phyloP scores from a whole-genome alignment of 768 basidiomycete species.

The Coprinopsis cinerea region DNA sequence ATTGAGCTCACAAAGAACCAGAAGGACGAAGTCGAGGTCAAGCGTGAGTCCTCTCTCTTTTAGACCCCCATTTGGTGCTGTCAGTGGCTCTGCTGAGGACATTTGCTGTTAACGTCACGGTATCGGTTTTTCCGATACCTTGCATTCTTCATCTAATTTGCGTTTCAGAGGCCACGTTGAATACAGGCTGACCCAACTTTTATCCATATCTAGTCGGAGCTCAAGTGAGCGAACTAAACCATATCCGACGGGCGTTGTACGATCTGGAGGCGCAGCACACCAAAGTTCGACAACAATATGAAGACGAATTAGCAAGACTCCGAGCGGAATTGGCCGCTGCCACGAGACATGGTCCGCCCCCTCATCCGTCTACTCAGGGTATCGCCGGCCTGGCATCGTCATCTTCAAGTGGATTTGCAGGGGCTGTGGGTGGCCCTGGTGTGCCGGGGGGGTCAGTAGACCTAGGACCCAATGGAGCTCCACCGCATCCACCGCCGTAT shows the following conservation, averaged over 20 bases:
- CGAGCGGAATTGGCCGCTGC: constrained; percentile 64
- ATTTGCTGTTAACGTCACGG: no score
- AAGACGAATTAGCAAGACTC: constrained; percentile 62
- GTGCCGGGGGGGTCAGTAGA: no score
- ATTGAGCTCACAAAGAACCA: constrained; percentile 52
- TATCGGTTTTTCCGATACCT: no score
- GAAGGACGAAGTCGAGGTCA: constrained; percentile 85
- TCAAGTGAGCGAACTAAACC: constrained; percentile 87
- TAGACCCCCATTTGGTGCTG: neutral
- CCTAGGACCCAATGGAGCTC: neutral
- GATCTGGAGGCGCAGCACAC: constrained; percentile 86
- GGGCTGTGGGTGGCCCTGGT: neutral
- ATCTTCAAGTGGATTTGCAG: no score
- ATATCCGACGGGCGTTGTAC: constrained; percentile 84
- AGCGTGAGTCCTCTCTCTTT: constrained; percentile 47
- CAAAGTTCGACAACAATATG: constrained; percentile 83
- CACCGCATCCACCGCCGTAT: neutral
- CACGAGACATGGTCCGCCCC: neutral
- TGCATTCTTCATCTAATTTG: no score
- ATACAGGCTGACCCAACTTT: constrained; percentile 12
- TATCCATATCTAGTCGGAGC: constrained; percentile 39
- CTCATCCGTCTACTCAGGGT: neutral
- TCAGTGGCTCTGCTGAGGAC: no score
- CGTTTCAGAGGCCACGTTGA: no score
- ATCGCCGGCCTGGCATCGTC: constrained; percentile 1